phyloP scores from a whole-genome alignment of 345 rosid species.

The Eucalyptus coolabah region DNA sequence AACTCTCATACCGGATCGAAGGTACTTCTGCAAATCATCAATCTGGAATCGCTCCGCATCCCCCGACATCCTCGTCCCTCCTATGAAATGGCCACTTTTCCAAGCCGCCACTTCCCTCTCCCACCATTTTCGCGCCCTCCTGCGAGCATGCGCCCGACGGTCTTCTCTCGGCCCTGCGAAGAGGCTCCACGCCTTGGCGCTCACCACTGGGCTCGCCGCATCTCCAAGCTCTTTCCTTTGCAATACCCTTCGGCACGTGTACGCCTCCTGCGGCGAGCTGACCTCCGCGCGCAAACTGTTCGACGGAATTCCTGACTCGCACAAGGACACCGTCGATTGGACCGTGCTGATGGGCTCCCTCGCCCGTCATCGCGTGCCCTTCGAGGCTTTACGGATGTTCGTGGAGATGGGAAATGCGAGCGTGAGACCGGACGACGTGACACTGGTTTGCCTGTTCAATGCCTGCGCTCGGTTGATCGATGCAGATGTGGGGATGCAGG shows the following conservation, averaged over 20 bases:
- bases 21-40: background rate
- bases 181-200: slow-evolving; percentile 45
- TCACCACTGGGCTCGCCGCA: slow-evolving; percentile 28
- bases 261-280: slow-evolving; percentile 25
- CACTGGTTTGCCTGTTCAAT: slow-evolving; percentile 37
- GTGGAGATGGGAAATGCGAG: slow-evolving; percentile 25
- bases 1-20: background rate
- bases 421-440: slow-evolving; percentile 42
- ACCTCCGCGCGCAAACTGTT: slow-evolving; percentile 46
- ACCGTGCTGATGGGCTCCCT: slow-evolving; percentile 49
- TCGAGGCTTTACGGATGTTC: slow-evolving; percentile 22
- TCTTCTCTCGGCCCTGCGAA: slow-evolving; percentile 34
- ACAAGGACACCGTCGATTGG: slow-evolving; percentile 64
- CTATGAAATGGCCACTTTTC: slow-evolving; percentile 20
- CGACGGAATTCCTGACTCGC: slow-evolving; percentile 47
- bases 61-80: background rate
- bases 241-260: slow-evolving; percentile 48
- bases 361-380: slow-evolving; percentile 8
- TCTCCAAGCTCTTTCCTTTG: slow-evolving; percentile 30
- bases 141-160: slow-evolving; percentile 30
- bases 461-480: slow-evolving; percentile 40
- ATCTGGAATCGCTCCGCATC: background rate
- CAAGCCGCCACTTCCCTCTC: background rate
- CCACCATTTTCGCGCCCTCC: slow-evolving; percentile 32
- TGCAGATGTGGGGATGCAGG: slow-evolving; percentile 36